A percentile compares a stretch with the other conserved stretches of the same genome.
Evolutionary conservation across 331 rosid species (phyloP).

Genomic region (Rhamnella rubrinervis): DNA sequence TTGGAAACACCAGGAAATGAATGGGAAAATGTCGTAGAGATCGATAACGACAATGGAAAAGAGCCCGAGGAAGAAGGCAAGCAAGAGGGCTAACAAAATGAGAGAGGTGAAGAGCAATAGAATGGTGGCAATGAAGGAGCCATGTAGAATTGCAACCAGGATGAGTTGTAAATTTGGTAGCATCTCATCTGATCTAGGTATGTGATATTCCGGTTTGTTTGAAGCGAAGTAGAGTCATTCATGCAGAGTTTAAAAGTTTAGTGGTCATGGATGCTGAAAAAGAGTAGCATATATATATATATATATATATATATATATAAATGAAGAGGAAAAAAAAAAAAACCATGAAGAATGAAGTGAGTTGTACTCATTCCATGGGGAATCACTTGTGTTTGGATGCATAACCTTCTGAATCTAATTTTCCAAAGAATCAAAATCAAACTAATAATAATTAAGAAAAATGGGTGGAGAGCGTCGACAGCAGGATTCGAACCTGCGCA

Average conservation of each 20-base stretch:
- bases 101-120: constrained; percentile 36
- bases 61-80: constrained; percentile 38
- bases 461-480: constrained; percentile 33
- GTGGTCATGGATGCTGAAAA: background rate
- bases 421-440: background rate
- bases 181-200: constrained; percentile 30
- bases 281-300: background rate
- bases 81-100: constrained; percentile 31
- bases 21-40: constrained; percentile 24
- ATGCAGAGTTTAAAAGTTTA: background rate
- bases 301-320: no score
- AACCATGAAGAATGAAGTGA: constrained; percentile 34
- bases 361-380: constrained; percentile 37
- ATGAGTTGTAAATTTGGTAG: constrained; percentile 56
- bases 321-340: constrained; percentile 11
- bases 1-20: constrained; percentile 21
- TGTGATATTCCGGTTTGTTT: background rate
- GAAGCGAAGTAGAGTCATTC: background rate
- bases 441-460: background rate
- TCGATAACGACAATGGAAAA: constrained; percentile 39
- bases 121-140: constrained; percentile 45
- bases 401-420: constrained; percentile 9
- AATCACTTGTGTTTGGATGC: constrained; percentile 17
- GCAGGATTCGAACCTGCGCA: constrained; percentile 83
- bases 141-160: constrained; percentile 56